A percentile compares a stretch with the other conserved stretches of the same genome.
Evolutionary conservation across 495 filamentous ascomycete species (phyloP).

Genomic region (Gamarada debralockiae): DNA sequence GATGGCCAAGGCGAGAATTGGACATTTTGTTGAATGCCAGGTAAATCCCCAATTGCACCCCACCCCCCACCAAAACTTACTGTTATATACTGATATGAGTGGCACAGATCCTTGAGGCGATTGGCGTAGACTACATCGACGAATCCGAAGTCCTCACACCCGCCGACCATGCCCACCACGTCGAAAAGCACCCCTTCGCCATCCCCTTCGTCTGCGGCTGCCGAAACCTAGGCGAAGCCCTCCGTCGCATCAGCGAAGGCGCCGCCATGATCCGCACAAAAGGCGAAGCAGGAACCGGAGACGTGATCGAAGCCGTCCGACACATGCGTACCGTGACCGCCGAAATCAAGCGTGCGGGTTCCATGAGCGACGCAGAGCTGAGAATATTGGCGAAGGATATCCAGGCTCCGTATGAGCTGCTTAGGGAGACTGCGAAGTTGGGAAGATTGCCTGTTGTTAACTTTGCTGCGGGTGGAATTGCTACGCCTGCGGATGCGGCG

Average conservation of each 20-base stretch:
- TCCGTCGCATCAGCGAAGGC: constrained; percentile 87
- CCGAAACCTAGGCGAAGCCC: constrained; percentile 90
- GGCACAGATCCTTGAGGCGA: constrained; percentile 79
- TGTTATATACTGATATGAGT: no score
- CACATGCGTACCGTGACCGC: constrained; percentile 89
- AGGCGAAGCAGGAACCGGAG: constrained; percentile 97
- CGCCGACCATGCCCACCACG: constrained; percentile 86
- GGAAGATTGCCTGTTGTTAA: constrained; percentile 93
- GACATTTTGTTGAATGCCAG: constrained; percentile 97
- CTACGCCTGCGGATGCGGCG: constrained; percentile 93
- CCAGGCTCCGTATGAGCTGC: constrained; percentile 66
- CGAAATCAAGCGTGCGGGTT: constrained; percentile 72
- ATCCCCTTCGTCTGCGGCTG: constrained; percentile 96
- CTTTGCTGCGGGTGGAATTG: constrained; percentile 96
- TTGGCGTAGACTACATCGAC: constrained; percentile 97
- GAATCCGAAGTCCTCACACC: constrained; percentile 97
- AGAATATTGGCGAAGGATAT: constrained; percentile 77
- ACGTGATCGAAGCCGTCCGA: constrained; percentile 93
- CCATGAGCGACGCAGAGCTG: constrained; percentile 62
- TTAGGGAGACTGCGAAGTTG: constrained; percentile 82
- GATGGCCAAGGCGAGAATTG: constrained; percentile 98
- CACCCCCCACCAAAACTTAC: constrained; percentile 1
- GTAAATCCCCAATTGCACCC: constrained; percentile 29
- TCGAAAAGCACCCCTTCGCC: constrained; percentile 79
- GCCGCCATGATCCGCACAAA: constrained; percentile 99